Percentiles rank a stretch among this genome's conserved stretches.
Conservation (phyloP, 306 rosid species). For the Ziziphus jujuba region DNA sequence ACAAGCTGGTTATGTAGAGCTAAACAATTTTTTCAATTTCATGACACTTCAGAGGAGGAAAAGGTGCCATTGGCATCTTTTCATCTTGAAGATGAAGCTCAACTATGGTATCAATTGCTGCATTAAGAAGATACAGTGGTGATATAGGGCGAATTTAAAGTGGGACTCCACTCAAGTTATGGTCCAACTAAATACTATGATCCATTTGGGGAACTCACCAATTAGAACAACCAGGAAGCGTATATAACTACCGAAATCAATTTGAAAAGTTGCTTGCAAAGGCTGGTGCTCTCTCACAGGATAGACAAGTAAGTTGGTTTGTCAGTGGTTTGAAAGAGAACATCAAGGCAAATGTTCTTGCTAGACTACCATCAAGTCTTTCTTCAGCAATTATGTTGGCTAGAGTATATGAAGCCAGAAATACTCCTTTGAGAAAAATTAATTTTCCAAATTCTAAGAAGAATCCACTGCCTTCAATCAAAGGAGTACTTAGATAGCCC, state of each 20-base stretch:
- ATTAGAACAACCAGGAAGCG: background rate
- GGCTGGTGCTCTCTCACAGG: background rate
- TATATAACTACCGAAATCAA: background rate
- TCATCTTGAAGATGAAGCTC: background rate
- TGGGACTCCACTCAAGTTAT: background rate
- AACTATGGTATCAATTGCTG: background rate
- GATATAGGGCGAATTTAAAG: background rate
- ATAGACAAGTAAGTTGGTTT: background rate
- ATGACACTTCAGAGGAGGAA: background rate
- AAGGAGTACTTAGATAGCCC: no score
- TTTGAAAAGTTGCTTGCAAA: background rate
- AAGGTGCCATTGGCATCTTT: background rate
- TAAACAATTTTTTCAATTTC: background rate
- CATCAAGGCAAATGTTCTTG: background rate
- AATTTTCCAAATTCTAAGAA: background rate
- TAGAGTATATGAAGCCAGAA: background rate
- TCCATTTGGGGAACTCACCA: background rate
- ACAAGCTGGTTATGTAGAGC: background rate
- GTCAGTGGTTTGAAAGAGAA: background rate
- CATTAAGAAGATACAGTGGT: background rate
- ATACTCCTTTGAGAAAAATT: background rate
- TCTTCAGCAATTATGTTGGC: background rate
- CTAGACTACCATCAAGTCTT: background rate
- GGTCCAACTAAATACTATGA: background rate
- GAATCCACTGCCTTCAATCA: no score